These are phyloP conservation scores for Plantago lanceolata DNA, from an alignment of 305 asterid genomes.

Conservation along the genomic window DNA sequence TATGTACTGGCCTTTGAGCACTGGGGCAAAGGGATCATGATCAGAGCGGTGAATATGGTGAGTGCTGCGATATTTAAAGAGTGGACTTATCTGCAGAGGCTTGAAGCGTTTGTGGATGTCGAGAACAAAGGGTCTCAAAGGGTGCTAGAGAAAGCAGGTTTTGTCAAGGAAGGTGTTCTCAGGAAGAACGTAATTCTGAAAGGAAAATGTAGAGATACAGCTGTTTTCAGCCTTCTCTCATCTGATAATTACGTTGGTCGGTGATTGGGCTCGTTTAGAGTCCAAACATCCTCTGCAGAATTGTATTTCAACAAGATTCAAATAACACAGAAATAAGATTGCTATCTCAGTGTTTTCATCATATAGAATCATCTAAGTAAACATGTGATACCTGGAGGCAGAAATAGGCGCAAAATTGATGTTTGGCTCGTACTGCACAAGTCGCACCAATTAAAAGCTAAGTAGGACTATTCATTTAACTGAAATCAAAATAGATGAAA, in stretches of 20 bases:
- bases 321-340: too few species aligned
- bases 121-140: conserved; percentile 45
- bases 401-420: too few species aligned
- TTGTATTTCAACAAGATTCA: too few species aligned
- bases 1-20: conserved; percentile 38
- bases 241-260: conserved; percentile 2
- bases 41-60: conserved; percentile 45
- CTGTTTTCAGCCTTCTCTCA: conserved; percentile 36
- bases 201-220: conserved; percentile 33
- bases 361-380: too few species aligned
- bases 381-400: too few species aligned
- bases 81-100: conserved; percentile 42
- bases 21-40: conserved; percentile 55
- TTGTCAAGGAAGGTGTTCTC: conserved; percentile 43
- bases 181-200: conserved; percentile 30
- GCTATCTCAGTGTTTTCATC: too few species aligned
- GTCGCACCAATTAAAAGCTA: too few species aligned
- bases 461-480: neutral
- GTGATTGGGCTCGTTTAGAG: neutral
- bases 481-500: neutral
- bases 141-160: conserved; percentile 52
- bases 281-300: neutral
- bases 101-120: conserved; percentile 44
- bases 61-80: conserved; percentile 35
- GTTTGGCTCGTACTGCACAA: too few species aligned